Base-by-base conservation (phyloP, 2,329 filamentous ascomycete genomes). In the Corynespora cassiicola region DNA sequence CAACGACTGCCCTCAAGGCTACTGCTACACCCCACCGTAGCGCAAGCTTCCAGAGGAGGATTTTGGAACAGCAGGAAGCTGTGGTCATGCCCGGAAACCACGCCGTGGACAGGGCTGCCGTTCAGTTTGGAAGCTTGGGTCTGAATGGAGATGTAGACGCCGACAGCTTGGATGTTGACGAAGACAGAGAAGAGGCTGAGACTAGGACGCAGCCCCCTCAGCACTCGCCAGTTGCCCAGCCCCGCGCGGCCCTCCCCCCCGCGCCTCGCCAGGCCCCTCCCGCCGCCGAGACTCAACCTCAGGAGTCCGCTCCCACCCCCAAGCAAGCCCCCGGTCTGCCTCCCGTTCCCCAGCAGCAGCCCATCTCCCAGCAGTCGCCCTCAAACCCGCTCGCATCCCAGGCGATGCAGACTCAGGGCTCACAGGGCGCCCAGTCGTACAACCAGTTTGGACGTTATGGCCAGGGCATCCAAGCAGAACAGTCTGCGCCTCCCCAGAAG, bases 51-150 rank as follows among this genome's bases (percentile, higher is more conserved):
- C 87, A 95, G 68, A 85, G 92, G 52, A 87, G 90, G 59, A 80
- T 96, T 36, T 78, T 95, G 61, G 91, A 97, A 58, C 94, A 99
- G 66, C 91, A 96, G 70, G 94, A 99, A 74, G 90, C 94, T 42
- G 94, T 99, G 25, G 90, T 96, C 51, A 96, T 99, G 92, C 94
- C 94, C 29, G 90, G 89, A 44, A 96, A 96, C 75, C 90, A 94
- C 54, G 91, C 94, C 36, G 87, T 99, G 18, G 92, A 97, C 66
- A 86, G 90, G 58, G 84, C 92, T 52, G 88, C 91, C 32, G 90
- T 99, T 31, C 92, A 97, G 66, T 99, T 99, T 67, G 94, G 94
- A 49, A 95, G 91, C 68, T 89, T 99, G 77, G 95, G 87, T 63
- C 71, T 99, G 60, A 91, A 88, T 63, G 90, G 85, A 36, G 81